These are phyloP conservation scores for Bretschneidera sinensis DNA, from an alignment of 345 rosid genomes.

Conservation along the genomic window DNA sequence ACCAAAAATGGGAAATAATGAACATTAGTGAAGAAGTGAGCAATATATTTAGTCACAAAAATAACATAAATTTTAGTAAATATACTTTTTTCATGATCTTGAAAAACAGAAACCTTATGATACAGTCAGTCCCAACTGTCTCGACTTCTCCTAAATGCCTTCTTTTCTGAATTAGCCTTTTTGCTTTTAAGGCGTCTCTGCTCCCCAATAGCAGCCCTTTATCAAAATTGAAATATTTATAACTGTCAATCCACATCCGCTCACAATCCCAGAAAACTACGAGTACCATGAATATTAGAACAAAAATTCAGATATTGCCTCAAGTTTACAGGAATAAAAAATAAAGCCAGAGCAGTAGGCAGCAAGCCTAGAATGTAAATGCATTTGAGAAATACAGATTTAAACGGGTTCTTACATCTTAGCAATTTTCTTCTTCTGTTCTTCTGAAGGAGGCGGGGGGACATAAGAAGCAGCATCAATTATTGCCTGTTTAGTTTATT, in stretches of 20 bases:
- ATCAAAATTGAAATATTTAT: slow-evolving; percentile 5
- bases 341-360: background rate
- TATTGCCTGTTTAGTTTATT: slow-evolving; percentile 51
- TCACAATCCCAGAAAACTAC: background rate
- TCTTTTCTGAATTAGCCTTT: slow-evolving; percentile 73
- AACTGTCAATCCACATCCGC: background rate
- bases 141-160: slow-evolving; percentile 75
- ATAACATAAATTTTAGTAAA: background rate
- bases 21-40: too few species aligned
- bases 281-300: background rate
- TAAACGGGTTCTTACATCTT: slow-evolving; percentile 45
- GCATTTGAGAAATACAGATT: background rate
- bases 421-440: slow-evolving; percentile 88
- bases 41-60: too few species aligned
- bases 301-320: background rate
- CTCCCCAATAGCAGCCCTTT: slow-evolving; percentile 86
- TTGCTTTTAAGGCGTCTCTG: slow-evolving; percentile 73
- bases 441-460: slow-evolving; percentile 97
- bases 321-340: background rate
- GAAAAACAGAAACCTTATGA: background rate
- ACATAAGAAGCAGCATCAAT: slow-evolving; percentile 91
- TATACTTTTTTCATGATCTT: slow-evolving; percentile 7
- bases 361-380: background rate
- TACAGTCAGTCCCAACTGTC: slow-evolving; percentile 58
- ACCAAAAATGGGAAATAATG: background rate